A percentile compares a stretch with the other conserved stretches of the same genome.
These are phyloP conservation scores for Posidonia australis DNA, from an alignment of 106 monocot species.

Conservation along the genomic window DNA sequence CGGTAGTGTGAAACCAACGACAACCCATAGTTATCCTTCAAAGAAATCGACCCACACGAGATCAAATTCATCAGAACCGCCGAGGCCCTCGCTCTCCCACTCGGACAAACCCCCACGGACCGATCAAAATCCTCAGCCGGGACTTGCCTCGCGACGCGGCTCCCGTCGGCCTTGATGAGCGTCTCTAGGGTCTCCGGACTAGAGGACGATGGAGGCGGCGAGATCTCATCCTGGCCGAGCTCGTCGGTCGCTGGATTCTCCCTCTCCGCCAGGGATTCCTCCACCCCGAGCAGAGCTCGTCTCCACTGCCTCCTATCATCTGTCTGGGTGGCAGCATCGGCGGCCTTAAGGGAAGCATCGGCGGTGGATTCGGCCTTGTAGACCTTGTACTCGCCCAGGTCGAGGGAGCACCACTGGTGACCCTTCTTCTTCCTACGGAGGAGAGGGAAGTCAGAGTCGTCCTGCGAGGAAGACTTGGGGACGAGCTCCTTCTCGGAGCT, in stretches of 20 bases:
- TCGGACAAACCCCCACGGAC: constrained; percentile 17
- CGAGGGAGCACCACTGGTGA: constrained; percentile 34
- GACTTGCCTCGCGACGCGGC: not conserved
- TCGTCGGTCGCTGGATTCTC: constrained; percentile 17
- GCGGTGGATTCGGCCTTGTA: constrained; percentile 44
- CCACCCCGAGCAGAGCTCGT: not conserved
- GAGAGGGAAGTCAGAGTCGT: constrained; percentile 11
- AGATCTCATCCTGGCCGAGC: constrained; percentile 54
- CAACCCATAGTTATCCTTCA: constrained; percentile 28
- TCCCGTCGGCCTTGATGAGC: constrained; percentile 32
- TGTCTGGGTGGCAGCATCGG: constrained; percentile 77
- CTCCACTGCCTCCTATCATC: constrained; percentile 36
- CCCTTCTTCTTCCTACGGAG: constrained; percentile 16
- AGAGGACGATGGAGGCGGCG: constrained; percentile 72
- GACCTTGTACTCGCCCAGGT: constrained; percentile 67
- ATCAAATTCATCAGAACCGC: constrained; percentile 73
- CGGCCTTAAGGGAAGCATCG: constrained; percentile 19
- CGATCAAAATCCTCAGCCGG: constrained; percentile 14
- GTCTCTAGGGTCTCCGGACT: constrained; percentile 64
- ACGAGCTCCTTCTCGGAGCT: constrained; percentile 18
- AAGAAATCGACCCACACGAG: constrained; percentile 61
- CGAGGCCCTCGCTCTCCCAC: constrained; percentile 49
- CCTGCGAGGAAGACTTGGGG: not conserved
- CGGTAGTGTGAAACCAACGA: constrained; percentile 19
- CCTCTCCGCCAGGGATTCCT: constrained; percentile 1